Base-by-base conservation (phyloP, 2,329 filamentous ascomycete species). In the Phialophora macrospora region DNA sequence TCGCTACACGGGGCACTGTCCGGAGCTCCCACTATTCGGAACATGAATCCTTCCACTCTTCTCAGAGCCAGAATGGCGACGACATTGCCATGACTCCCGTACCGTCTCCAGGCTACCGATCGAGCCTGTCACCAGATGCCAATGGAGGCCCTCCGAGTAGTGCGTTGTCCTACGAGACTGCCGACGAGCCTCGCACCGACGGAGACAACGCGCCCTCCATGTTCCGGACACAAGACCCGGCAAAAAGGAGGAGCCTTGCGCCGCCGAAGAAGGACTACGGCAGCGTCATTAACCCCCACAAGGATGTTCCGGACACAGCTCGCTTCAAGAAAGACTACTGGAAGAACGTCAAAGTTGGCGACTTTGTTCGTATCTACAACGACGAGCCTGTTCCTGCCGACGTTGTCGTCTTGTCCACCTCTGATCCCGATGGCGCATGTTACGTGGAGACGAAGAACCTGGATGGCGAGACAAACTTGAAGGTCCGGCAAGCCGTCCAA, bases 381-480 rank as follows among this genome's bases (percentile, higher is more conserved):
- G 91, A 97, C 71, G 95, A 99, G 74, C 93, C 96, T 72, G 87
- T 99, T 26, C 96, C 95, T 1, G 94, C 95, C 55, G 95, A 99
- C 78, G 83, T 99, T 55, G 89, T 98, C 55, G 90, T 99, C 51
- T 80, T 99, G 26, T 91, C 95, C 2, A 98, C 95, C 0, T 97
- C 95, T 2, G 95, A 98, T 73, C 85, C 90, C 0, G 95, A 99
- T 73, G 95, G 95, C 58, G 92, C 92, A 44, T 99, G 95, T 78
- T 99, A 97, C 73, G 90, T 99, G 24, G 95, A 99, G 79, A 99
- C 95, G 2, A 99, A 98, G 82, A 98, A 97, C 76, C 77, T 99
- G 81, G 95, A 99, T 74, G 95, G 95, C 58, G 95, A 99, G 80
- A 99, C 95, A 2, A 99, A 99, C 74, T 81, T 99, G 68, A 99